Evolutionary conservation across 2,329 filamentous ascomycete species (phyloP), one percentile per base, ranked within the genome.

Genomic region (Biscogniauxia marginata): DNA sequence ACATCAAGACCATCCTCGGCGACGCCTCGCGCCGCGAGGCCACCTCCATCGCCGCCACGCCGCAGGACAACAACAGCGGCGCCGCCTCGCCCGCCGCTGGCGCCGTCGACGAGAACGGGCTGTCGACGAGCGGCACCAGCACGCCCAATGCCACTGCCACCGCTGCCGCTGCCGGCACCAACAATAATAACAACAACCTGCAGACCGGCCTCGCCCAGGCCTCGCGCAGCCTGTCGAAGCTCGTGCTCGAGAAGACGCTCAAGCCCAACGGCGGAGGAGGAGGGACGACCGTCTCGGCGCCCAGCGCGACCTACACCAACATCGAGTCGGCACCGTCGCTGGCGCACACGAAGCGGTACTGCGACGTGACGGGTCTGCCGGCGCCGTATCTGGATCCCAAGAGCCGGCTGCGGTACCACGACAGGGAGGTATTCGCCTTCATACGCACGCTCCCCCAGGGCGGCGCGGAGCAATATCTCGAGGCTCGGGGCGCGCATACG

Each of bases 341-440:
- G 66, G 88, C 88, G 50, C 89, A 91, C 64, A 84, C 90, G 70
- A 92, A 88, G 74, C 90, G 89, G 67, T 99, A 98, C 75, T 99
- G 95, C 78, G 96, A 99, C 73, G 84, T 99, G 66, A 99, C 95
- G 1, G 96, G 95, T 1, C 77, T 99, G 62, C 85, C 91, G n/a
- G 91, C 92, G 24, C 88, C 89, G 5, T 99, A 99, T 71, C 85
- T 90, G 25, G 95, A 99, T 71, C 96, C 95, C 2, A 99, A 99
- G 82, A 96, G 93, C 43, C 84, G 93, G 62, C 75, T 99, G 73
- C 82, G 93, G 60, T 99, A 99, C 74, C 90, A 96, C 74, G 88
- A 99, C 73, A 89, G 85, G 73, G 95, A 99, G 77, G 84, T 98
- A 5, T 99, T 97, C 77, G 84, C 83, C 3, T 84, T 92, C 44